These are phyloP conservation scores for Dryas alaskensis DNA, from an alignment of 306 rosid genomes.

Conservation along the genomic window DNA sequence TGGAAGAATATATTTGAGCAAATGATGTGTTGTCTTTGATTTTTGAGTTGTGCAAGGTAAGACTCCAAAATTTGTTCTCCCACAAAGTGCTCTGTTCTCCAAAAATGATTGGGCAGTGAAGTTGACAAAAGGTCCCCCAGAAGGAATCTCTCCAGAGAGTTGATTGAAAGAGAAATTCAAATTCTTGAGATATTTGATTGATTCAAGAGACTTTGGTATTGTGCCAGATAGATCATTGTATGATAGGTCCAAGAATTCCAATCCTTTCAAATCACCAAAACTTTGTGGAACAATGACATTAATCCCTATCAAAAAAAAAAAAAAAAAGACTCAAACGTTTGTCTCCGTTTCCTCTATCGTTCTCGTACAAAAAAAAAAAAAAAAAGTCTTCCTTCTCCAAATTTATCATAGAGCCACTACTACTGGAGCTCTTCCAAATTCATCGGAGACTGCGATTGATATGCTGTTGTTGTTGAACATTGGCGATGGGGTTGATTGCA, in stretches of 20 bases:
- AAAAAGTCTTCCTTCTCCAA: too few species aligned
- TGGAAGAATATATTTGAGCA: background rate
- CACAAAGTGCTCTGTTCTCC: conserved; percentile 16
- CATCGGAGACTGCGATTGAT: conserved; percentile 66
- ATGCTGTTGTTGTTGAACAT: conserved; percentile 60
- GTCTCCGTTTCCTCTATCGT: too few species aligned
- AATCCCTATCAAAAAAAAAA: too few species aligned
- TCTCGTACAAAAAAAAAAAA: too few species aligned
- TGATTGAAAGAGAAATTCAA: conserved; percentile 1
- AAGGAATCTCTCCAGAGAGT: background rate
- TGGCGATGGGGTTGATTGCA: background rate
- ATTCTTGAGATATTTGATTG: background rate
- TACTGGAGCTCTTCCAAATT: background rate
- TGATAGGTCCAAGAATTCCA: conserved; percentile 1
- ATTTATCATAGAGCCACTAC: too few species aligned
- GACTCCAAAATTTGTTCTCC: conserved; percentile 4
- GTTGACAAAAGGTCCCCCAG: background rate
- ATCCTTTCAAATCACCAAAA: background rate
- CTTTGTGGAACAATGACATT: background rate
- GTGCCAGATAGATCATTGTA: conserved; percentile 4
- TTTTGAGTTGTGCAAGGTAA: conserved; percentile 11
- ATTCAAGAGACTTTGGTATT: background rate
- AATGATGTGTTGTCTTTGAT: too few species aligned
- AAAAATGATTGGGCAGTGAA: conserved; percentile 1
- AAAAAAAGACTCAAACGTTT: too few species aligned